phyloP scores from a whole-genome alignment of 2,329 filamentous ascomycete species.

The Xylariaceae sp. region DNA sequence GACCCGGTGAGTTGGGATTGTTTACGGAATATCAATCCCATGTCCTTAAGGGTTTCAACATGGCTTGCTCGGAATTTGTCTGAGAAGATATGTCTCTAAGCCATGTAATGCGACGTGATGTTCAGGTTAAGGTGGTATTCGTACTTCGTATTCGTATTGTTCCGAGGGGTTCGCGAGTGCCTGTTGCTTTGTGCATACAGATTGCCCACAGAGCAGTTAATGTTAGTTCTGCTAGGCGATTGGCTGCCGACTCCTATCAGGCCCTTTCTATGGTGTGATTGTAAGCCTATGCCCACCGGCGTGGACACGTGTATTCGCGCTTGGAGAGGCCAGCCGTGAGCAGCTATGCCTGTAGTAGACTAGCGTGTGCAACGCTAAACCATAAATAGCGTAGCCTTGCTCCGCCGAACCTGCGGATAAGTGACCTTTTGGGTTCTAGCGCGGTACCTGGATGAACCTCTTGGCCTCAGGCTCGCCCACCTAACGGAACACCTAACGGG shows the following conservation, averaged over 20 bases:
- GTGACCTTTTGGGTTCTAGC: background rate
- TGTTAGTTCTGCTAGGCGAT: constrained; percentile 6
- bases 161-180: constrained; percentile 1
- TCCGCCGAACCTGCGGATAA: background rate
- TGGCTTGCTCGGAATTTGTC: background rate
- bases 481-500: no score
- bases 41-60: background rate
- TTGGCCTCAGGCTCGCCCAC: background rate
- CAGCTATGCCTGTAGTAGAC: background rate
- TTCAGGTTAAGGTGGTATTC: background rate
- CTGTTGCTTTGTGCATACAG: background rate
- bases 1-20: no score
- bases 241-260: constrained; percentile 2
- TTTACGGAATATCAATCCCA: no score
- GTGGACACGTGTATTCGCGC: background rate
- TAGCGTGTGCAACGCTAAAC: background rate
- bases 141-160: constrained; percentile 20
- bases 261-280: background rate
- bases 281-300: background rate
- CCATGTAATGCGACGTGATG: background rate
- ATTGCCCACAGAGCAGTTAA: no score
- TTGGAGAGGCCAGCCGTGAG: background rate
- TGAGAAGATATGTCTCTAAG: background rate
- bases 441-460: background rate
- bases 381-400: background rate